Evolutionary conservation across 73 alveolate species (phyloP).

Genomic region (Paramecium pentaurelia): DNA sequence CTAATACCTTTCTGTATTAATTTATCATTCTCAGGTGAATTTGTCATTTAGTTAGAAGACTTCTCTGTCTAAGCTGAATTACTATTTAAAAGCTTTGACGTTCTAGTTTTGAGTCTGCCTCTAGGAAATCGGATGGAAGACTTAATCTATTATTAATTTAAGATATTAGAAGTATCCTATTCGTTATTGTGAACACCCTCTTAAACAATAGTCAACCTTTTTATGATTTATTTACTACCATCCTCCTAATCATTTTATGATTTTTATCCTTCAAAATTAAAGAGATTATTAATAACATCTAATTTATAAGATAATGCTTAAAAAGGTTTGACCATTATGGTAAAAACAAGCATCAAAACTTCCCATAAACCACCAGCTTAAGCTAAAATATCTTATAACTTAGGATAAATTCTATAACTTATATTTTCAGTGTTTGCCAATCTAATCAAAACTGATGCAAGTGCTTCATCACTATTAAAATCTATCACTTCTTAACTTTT

Average conservation of each 20-base stretch:
- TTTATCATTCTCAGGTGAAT: neutral
- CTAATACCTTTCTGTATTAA: neutral
- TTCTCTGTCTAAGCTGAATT: neutral
- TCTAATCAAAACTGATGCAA: neutral
- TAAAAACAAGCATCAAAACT: neutral
- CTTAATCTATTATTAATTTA: neutral
- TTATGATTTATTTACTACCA: neutral
- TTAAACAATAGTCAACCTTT: neutral
- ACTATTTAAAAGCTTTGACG: neutral
- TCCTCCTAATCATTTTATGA: neutral
- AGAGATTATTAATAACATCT: neutral
- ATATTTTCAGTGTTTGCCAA: neutral
- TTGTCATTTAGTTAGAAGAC: neutral
- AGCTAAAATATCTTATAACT: neutral
- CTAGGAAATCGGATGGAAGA: neutral
- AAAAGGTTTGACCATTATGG: neutral
- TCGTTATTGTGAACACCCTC: neutral
- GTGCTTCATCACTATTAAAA: neutral
- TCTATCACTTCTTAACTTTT: neutral
- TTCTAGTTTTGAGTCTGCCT: neutral
- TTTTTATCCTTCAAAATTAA: slow-evolving; percentile 11
- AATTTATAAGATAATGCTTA: neutral
- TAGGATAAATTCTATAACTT: neutral
- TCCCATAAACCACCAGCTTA: slow-evolving; percentile 42
- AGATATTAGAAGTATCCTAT: neutral